Conservation (phyloP, 2,329 filamentous ascomycete species). For the Aspergillus fructus region DNA sequence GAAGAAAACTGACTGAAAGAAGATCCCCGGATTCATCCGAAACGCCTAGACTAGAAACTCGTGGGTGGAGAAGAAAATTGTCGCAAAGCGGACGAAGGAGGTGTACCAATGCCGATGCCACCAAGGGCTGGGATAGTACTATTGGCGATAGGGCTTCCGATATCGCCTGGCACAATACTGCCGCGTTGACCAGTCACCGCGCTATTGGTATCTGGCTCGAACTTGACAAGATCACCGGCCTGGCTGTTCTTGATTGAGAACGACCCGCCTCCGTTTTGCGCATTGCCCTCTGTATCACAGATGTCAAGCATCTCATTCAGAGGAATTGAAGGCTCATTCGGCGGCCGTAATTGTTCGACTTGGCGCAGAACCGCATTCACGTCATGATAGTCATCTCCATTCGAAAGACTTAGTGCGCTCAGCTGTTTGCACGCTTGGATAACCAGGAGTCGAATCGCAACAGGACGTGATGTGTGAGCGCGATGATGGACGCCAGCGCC, state of each 20-base stretch:
- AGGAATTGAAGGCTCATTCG: slow-evolving; percentile 56
- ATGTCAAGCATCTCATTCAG: slow-evolving; percentile 75
- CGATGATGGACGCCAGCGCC: slow-evolving; percentile 49
- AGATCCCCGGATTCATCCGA: slow-evolving; percentile 11
- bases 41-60: slow-evolving; percentile 38
- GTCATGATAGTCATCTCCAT: slow-evolving; percentile 66
- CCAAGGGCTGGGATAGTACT: slow-evolving; percentile 40
- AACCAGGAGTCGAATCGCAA: slow-evolving; percentile 70
- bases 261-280: slow-evolving; percentile 83
- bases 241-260: slow-evolving; percentile 67
- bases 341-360: slow-evolving; percentile 63
- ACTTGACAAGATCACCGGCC: slow-evolving; percentile 44
- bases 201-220: slow-evolving; percentile 53
- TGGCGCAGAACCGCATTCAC: slow-evolving; percentile 63
- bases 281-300: slow-evolving; percentile 86
- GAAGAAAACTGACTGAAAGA: slow-evolving; percentile 13
- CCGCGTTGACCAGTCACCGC: slow-evolving; percentile 43
- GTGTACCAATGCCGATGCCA: slow-evolving; percentile 35
- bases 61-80: slow-evolving; percentile 40
- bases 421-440: slow-evolving; percentile 73
- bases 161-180: slow-evolving; percentile 60
- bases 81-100: slow-evolving; percentile 32
- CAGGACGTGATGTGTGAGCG: slow-evolving; percentile 61
- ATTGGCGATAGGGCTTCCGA: slow-evolving; percentile 64
- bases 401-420: slow-evolving; percentile 40